These are phyloP conservation scores for Blastomyces silverae DNA, from an alignment of 2,329 filamentous ascomycete genomes.

Conservation along the genomic window DNA sequence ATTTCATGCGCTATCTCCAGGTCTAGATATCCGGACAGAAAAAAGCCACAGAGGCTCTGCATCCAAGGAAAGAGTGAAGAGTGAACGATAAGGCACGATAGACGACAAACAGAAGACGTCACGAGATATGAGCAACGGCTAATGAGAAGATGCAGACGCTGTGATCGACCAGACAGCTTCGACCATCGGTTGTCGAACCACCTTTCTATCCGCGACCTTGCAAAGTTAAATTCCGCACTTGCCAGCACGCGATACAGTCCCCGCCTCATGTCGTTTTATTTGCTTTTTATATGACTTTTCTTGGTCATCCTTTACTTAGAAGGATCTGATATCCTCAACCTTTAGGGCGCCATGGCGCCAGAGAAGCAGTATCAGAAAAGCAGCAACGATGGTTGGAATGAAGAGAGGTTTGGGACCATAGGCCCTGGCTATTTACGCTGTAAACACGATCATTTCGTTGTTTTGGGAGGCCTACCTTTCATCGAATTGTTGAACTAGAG, in stretches of 20 bases:
- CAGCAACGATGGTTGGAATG: background rate
- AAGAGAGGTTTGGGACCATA: background rate
- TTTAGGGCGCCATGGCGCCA: background rate
- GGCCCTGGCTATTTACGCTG: background rate
- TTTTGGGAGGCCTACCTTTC: background rate
- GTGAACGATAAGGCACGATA: background rate
- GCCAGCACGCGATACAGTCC: background rate
- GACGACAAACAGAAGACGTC: background rate
- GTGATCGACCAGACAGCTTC: constrained; percentile 2
- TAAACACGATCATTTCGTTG: background rate
- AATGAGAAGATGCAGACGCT: constrained; percentile 9
- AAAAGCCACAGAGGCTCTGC: background rate
- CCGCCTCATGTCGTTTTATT: background rate
- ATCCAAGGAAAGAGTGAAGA: background rate
- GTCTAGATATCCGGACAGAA: background rate
- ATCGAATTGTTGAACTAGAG: background rate
- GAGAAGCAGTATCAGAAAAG: background rate
- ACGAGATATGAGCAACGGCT: constrained; percentile 8
- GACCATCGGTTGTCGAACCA: constrained; percentile 12
- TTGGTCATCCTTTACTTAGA: background rate
- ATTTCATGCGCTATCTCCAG: background rate
- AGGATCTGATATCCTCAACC: background rate
- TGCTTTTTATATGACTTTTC: background rate
- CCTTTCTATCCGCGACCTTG: background rate
- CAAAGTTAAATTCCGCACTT: constrained; percentile 3